Evolutionary conservation across 1,284 basidiomycete genomes (phyloP), one percentile per base, ranked within the genome.

Genomic region (Cryptococcus jaspeensis): DNA sequence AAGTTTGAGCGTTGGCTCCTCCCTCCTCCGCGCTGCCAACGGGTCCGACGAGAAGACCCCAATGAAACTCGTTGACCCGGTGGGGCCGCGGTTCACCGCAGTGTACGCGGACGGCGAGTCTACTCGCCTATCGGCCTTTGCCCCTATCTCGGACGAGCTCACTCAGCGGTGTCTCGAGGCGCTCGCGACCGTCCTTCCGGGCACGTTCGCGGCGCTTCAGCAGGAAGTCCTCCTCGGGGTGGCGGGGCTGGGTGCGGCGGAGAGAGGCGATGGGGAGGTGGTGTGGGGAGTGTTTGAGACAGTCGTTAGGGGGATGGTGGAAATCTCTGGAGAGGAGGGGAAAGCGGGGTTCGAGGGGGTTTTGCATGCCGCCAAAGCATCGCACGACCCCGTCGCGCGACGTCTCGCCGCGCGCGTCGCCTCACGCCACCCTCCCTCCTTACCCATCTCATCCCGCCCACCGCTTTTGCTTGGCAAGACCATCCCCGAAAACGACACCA

Each of bases 151-250:
- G 25, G 81, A 85, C 63, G 62, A 70, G 7, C 78, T 90, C 11
- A 85, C 86, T 6, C 74, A 72, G 20, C 83, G 85, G 57, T 83
- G 83, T 44, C 75, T 92, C 25, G 80, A 84, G 52, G 81, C 84
- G 16, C 78, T 90, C 2, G 82, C 88, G 0, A 77, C 84, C 23
- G 80, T 83, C 9, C 70, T 90, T 1, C 56, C 66, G 1, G 50
- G 65, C 1, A 71, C 80, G 4, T 67, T 73, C 51, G 86, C 85
- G 62, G 67, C 72, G 3, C 67, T 91, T 16, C 87, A 89, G 66
- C 68, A 73, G 42, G 69, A 72, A 1, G 85, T 88, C 67, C 70
- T 89, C 32, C 15, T 47, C 3, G 23, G 45, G 5, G 36, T 82
- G 87, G 28, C 28, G 28, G 28, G 28, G 28, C 28, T 32, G 28